A percentile compares a stretch with the other conserved stretches of the same genome.
Evolutionary conservation across 345 rosid genomes (phyloP).

Genomic region (Aquilaria malaccensis): DNA sequence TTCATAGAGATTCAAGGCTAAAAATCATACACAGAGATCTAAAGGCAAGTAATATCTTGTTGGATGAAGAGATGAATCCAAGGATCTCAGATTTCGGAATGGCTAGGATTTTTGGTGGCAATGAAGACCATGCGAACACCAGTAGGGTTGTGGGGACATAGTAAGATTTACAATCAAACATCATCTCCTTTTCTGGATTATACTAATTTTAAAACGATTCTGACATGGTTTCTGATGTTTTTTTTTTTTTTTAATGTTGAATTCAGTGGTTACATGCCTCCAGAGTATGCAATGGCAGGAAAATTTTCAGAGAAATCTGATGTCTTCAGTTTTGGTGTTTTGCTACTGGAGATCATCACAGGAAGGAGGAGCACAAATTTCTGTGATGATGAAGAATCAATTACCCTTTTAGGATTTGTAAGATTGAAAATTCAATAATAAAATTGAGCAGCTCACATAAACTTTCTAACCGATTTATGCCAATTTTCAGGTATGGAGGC

Average conservation of each 20-base stretch:
- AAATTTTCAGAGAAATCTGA: conserved; percentile 36
- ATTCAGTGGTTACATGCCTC: conserved; percentile 46
- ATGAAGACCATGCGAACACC: conserved; percentile 37
- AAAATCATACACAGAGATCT: conserved; percentile 45
- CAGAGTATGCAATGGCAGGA: conserved; percentile 40
- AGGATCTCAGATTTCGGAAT: conserved; percentile 45
- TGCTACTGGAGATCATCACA: conserved; percentile 34
- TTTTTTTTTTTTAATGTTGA: background rate
- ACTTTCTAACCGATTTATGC: background rate
- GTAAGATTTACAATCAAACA: conserved; percentile 15
- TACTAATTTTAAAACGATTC: background rate
- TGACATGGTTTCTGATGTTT: background rate
- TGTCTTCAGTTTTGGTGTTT: conserved; percentile 37
- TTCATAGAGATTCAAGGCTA: conserved; percentile 48
- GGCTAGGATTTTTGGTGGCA: conserved; percentile 30
- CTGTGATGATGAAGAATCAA: conserved; percentile 17
- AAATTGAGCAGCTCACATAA: background rate
- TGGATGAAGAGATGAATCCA: conserved; percentile 41
- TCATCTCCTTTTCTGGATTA: background rate
- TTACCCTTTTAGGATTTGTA: conserved; percentile 28
- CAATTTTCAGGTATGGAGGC: conserved; percentile 36
- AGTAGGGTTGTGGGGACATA: conserved; percentile 38
- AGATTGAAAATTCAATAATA: conserved; percentile 2
- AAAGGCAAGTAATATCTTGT: conserved; percentile 39
- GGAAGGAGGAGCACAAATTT: conserved; percentile 33